Evolutionary conservation across 2,329 filamentous ascomycete genomes (phyloP), one percentile per base, ranked within the genome.

Genomic region (Teratosphaeria nubilosa): DNA sequence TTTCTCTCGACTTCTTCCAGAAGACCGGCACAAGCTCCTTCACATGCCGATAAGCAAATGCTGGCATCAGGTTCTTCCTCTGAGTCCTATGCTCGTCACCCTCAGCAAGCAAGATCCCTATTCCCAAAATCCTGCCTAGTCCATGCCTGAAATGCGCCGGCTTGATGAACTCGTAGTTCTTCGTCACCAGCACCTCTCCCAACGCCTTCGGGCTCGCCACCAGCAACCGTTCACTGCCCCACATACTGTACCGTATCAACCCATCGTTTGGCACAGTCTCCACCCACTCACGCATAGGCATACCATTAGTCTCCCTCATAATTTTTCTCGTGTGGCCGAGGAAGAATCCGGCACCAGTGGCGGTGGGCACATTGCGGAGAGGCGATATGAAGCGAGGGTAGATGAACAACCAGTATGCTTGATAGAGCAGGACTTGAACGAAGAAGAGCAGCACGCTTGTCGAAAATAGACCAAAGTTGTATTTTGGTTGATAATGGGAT

Each of bases 21-120:
- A 80, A 80, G 1, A 75, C 67, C 10, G 65, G 63, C 56, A 79
- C 78, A 1, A 80, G 68, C 55, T 80, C 75, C 60, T 80, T 79
- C 66, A 80, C 67, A 60, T 80, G 78, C 25, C 78, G 72, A 63
- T 77, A 80, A 4, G 75, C 70, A 62, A 80, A 80, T 1, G 78
- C 77, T 0, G 78, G 78, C 72, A 76, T 76, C 9, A 80, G 66
- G 14, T 73, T 69, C 63, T 75, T 78, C 41, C 78, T 66, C 64
- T 80, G 78, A 2, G 82, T 76, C 75, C 87, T 94, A 72, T 96
- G 92, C 67, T 91, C 88, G 13, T 95, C 88, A n/a, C 91, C 91
- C 73, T 96, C 91, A 1, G 90, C 88, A 11, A 96, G 76, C 41
- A 96, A 74, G 14, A 92, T 76, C 10, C 88, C 88, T 13, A 86